These are phyloP conservation scores for Aotearoamyces nothofagi DNA, from an alignment of 2,329 filamentous ascomycete species.

Conservation along the genomic window DNA sequence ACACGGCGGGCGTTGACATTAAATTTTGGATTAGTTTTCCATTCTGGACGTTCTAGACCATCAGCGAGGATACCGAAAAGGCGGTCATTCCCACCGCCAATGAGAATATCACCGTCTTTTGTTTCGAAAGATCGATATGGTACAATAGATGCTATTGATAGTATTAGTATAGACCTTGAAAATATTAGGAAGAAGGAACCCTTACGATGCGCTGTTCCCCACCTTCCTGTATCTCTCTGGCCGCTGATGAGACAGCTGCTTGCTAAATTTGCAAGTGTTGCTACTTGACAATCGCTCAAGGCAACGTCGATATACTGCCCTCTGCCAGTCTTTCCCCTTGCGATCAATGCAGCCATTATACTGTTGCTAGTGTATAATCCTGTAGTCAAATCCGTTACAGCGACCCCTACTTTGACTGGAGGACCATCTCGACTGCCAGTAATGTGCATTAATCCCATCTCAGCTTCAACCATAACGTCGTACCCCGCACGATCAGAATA, in stretches of 20 bases:
- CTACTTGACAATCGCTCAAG: constrained; percentile 87
- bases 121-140: constrained; percentile 80
- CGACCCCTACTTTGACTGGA: constrained; percentile 93
- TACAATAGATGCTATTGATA: constrained; percentile 71
- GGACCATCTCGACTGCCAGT: constrained; percentile 78
- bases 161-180: constrained; percentile 3
- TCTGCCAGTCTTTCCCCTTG: constrained; percentile 54
- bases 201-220: constrained; percentile 90
- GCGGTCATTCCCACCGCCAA: constrained; percentile 59
- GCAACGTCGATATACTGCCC: constrained; percentile 90
- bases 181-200: neutral
- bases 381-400: constrained; percentile 90
- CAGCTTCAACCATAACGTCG: constrained; percentile 98
- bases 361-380: constrained; percentile 90
- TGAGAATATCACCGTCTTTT: constrained; percentile 52
- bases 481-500: constrained; percentile 82
- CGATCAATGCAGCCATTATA: constrained; percentile 85
- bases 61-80: constrained; percentile 52
- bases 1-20: constrained; percentile 47
- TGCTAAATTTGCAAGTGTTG: constrained; percentile 87
- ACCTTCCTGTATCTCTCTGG: constrained; percentile 72
- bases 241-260: constrained; percentile 84
- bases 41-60: constrained; percentile 39
- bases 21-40: constrained; percentile 44
- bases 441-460: constrained; percentile 97